These are phyloP conservation scores for Sugiyamaella chiloensis DNA, from an alignment of 805 yeast genomes.

Conservation along the genomic window DNA sequence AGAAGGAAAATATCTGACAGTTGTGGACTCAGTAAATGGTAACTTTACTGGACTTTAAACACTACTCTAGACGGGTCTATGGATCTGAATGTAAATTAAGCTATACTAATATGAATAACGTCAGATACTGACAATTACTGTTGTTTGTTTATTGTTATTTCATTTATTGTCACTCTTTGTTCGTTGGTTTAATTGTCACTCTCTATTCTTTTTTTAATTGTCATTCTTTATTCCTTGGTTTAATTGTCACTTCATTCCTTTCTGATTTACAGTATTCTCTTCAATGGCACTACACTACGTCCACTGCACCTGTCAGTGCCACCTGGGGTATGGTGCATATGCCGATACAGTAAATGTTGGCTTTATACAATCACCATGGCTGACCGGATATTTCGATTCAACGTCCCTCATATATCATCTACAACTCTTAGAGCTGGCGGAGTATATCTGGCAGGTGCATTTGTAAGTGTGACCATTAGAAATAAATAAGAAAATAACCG, in stretches of 20 bases:
- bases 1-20: too few relatives aligned
- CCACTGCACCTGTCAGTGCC: not conserved
- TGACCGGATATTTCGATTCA: constrained; percentile 60
- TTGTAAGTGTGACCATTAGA: too few relatives aligned
- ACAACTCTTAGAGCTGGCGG: constrained; percentile 67
- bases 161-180: not conserved
- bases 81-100: not conserved
- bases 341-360: not conserved
- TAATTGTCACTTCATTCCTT: not conserved
- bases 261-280: not conserved
- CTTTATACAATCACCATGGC: constrained; percentile 12
- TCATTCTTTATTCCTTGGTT: too few relatives aligned
- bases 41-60: too few relatives aligned
- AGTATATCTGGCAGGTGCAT: constrained; percentile 52
- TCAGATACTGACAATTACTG: not conserved
- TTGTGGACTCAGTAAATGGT: too few relatives aligned
- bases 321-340: too few relatives aligned
- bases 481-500: too few relatives aligned
- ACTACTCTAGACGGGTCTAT: too few relatives aligned
- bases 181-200: not conserved
- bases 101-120: not conserved
- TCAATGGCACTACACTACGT: not conserved
- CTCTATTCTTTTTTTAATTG: too few relatives aligned
- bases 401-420: constrained; percentile 62
- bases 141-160: not conserved